A percentile compares a stretch with the other conserved stretches of the same genome.
Evolutionary conservation across 768 basidiomycete genomes (phyloP).

Genomic region (Gymnopilus junonius): DNA sequence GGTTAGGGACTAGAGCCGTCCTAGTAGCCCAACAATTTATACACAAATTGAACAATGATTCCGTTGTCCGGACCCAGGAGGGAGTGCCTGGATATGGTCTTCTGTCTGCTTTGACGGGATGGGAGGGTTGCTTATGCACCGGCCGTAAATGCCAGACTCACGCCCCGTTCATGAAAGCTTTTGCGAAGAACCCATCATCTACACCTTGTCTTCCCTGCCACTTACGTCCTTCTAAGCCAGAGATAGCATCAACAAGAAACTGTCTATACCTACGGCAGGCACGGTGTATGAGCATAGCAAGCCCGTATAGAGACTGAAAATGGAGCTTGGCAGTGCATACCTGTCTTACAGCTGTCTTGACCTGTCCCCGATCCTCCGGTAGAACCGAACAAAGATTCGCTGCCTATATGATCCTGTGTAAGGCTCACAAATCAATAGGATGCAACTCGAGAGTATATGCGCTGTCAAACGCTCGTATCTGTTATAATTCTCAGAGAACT

Average conservation of each 20-base stretch:
- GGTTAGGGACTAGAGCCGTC: constrained; percentile 11
- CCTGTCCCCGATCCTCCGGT: neutral
- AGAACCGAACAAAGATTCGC: neutral
- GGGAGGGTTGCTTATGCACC: constrained; percentile 3
- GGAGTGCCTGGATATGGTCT: constrained; percentile 27
- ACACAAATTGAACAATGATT: constrained; percentile 21
- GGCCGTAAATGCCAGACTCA: constrained; percentile 11
- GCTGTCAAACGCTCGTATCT: neutral
- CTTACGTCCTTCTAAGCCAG: neutral
- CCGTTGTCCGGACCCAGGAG: constrained; percentile 31
- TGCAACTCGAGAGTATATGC: neutral
- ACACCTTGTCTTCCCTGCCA: neutral
- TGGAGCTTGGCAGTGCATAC: neutral
- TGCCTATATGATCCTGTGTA: neutral
- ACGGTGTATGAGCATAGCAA: constrained; percentile 9
- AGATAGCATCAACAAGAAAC: neutral
- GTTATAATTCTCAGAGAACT: neutral
- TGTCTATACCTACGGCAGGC: constrained; percentile 10
- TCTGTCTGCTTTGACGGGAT: constrained; percentile 20
- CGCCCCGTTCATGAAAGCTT: neutral
- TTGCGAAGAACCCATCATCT: neutral
- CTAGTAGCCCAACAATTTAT: constrained; percentile 27
- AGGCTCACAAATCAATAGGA: neutral
- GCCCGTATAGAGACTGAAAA: neutral
- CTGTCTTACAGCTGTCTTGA: neutral